A percentile compares a stretch with the other conserved stretches of the same genome.
phyloP scores from a whole-genome alignment of 371 early-diverging fungal species.

The Capillidium heterosporum region DNA sequence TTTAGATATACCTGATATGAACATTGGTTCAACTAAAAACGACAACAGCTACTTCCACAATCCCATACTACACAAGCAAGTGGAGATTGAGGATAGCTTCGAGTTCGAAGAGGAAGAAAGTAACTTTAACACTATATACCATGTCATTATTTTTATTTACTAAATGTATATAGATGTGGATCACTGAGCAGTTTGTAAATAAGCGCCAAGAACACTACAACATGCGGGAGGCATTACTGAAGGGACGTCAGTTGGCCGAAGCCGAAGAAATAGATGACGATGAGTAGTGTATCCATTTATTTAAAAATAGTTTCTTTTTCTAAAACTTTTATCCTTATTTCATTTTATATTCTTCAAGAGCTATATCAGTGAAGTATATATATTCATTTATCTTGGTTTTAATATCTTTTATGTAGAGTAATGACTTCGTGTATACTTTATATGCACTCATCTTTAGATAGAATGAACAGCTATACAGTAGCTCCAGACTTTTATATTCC shows the following conservation, averaged over 20 bases:
- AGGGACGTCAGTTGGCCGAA: not conserved
- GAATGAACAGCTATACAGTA: too few relatives aligned
- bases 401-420: too few relatives aligned
- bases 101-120: not conserved
- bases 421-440: too few relatives aligned
- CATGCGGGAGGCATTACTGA: constrained; percentile 5
- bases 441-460: too few relatives aligned
- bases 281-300: too few relatives aligned
- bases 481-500: too few relatives aligned
- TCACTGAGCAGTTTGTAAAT: not conserved
- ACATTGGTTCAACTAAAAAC: not conserved
- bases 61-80: not conserved
- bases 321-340: too few relatives aligned
- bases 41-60: not conserved
- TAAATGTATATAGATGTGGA: not conserved
- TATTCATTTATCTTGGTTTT: too few relatives aligned
- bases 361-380: too few relatives aligned
- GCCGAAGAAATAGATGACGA: not conserved
- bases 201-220: constrained; percentile 3
- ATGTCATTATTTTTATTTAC: not conserved
- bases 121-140: not conserved
- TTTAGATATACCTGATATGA: constrained; percentile 2
- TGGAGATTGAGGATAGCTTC: not conserved
- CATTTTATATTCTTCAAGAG: too few relatives aligned
- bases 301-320: too few relatives aligned